A percentile compares a stretch with the other conserved stretches of the same genome.
These are phyloP conservation scores for Aplosporella prunicola DNA, from an alignment of 2,329 filamentous ascomycete genomes.

Conservation along the genomic window DNA sequence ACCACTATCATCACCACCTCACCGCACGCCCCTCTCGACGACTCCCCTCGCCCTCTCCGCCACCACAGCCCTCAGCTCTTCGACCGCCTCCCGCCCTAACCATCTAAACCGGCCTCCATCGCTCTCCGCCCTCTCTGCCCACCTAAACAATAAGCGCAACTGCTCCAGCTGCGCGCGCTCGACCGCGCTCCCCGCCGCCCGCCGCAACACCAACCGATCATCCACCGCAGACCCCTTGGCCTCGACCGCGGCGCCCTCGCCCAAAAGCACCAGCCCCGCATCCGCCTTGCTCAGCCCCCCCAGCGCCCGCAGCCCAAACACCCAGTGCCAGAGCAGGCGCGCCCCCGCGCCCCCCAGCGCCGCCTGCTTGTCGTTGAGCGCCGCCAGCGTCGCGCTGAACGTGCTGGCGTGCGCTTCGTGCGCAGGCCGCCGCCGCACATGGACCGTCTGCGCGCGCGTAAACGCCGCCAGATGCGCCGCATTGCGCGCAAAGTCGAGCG, in stretches of 20 bases:
- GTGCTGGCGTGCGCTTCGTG: conserved; percentile 48
- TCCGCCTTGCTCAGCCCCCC: conserved; percentile 19
- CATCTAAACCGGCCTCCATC: conserved; percentile 37
- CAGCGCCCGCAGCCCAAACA: conserved; percentile 56
- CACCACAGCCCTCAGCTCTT: conserved; percentile 44
- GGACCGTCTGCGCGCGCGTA: conserved; percentile 58
- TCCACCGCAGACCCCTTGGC: conserved; percentile 57
- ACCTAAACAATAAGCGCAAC: conserved; percentile 54
- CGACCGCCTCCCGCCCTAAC: conserved; percentile 48
- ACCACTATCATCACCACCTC: neutral
- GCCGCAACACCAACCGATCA: conserved; percentile 54
- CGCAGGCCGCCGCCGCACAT: conserved; percentile 56
- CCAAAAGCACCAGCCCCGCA: conserved; percentile 48
- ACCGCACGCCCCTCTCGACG: conserved; percentile 11
- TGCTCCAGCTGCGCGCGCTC: conserved; percentile 52
- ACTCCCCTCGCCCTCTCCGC: conserved; percentile 26
- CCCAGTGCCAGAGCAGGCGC: conserved; percentile 56
- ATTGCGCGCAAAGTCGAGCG: conserved; percentile 61
- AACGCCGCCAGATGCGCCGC: conserved; percentile 56
- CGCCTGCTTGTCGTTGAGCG: conserved; percentile 53
- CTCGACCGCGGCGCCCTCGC: conserved; percentile 36
- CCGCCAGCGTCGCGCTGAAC: conserved; percentile 68
- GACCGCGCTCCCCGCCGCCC: conserved; percentile 32
- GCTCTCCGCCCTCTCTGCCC: conserved; percentile 43
- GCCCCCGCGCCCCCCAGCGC: conserved; percentile 16